Conservation (phyloP, 2,329 filamentous ascomycete genomes). For the Phialemonium atrogriseum region DNA sequence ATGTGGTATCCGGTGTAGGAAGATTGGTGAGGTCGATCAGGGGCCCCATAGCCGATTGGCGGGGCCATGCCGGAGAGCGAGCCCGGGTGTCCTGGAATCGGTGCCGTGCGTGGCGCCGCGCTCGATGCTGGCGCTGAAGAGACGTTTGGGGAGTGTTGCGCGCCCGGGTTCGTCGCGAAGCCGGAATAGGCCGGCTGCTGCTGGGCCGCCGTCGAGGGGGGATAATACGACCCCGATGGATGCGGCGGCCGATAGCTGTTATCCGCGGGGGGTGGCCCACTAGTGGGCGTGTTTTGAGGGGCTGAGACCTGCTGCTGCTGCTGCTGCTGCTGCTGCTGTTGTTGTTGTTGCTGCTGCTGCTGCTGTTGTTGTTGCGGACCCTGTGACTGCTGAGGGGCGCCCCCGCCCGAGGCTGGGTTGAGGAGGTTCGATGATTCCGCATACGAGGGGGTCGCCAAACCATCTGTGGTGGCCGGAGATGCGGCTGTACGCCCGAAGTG, state of each 20-base stretch:
- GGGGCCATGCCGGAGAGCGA: constrained; percentile 20
- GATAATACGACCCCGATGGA: constrained; percentile 12
- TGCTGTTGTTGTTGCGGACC: constrained; percentile 4
- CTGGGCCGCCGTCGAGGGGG: constrained; percentile 31
- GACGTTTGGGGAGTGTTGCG: constrained; percentile 6
- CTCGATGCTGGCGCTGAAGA: constrained; percentile 5
- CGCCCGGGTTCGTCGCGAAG: constrained; percentile 6
- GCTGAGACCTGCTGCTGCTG: constrained; percentile 17
- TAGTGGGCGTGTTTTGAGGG: constrained; percentile 6
- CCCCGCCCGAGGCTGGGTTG: constrained; percentile 28
- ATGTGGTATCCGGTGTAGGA: constrained; percentile 34
- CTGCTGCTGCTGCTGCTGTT: constrained; percentile 19
- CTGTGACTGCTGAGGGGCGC: constrained; percentile 19
- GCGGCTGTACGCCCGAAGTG: constrained; percentile 45
- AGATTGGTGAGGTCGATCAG: constrained; percentile 49
- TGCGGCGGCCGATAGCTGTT: constrained; percentile 8
- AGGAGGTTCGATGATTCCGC: constrained; percentile 58
- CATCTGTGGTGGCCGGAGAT: constrained; percentile 51
- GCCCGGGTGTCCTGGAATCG: too few relatives aligned
- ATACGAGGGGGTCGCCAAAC: constrained; percentile 63
- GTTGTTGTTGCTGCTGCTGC: constrained; percentile 13
- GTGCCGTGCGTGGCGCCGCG: too few relatives aligned
- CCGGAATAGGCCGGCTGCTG: constrained; percentile 18
- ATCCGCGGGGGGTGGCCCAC: constrained; percentile 5
- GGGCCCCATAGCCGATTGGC: constrained; percentile 15